A percentile compares a stretch with the other conserved stretches of the same genome.
phyloP scores from a whole-genome alignment of 192 early-diverging fungal species.

The Entophlyctis helioformis region DNA sequence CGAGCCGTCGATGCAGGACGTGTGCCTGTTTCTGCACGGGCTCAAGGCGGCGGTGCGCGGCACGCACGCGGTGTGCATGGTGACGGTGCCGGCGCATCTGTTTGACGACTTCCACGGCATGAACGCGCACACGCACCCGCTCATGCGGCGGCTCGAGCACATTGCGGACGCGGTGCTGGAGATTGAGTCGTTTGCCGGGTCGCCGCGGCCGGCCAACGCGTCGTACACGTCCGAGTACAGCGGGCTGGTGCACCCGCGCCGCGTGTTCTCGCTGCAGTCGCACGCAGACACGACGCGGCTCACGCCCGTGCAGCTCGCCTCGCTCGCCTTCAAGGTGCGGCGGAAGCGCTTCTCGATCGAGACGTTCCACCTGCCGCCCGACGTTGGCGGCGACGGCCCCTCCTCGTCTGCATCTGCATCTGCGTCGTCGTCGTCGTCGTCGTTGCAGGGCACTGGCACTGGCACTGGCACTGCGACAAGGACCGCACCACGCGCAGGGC shows the following conservation, averaged over 20 bases:
- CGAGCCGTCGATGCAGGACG: too few relatives aligned
- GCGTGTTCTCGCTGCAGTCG: conserved; percentile 66
- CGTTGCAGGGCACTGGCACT: too few relatives aligned
- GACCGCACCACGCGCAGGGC: too few relatives aligned
- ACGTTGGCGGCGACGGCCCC: conserved; percentile 36
- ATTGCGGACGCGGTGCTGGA: conserved; percentile 75
- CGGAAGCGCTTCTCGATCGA: conserved; percentile 88
- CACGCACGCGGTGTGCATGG: conserved; percentile 59
- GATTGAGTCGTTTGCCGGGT: conserved; percentile 86
- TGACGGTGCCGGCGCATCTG: conserved; percentile 71
- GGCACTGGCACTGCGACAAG: too few relatives aligned
- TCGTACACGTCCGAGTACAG: conserved; percentile 66
- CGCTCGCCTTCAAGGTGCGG: conserved; percentile 73
- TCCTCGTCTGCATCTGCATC: too few relatives aligned
- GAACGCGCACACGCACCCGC: conserved; percentile 6
- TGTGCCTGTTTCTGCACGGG: conserved; percentile 45
- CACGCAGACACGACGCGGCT: conserved; percentile 46
- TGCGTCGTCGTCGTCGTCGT: too few relatives aligned
- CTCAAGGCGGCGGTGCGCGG: conserved; percentile 68
- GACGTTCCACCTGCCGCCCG: conserved; percentile 88
- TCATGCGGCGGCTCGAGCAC: conserved; percentile 63
- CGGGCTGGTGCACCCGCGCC: conserved; percentile 78
- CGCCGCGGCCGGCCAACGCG: conserved; percentile 33
- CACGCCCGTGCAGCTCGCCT: conserved; percentile 12
- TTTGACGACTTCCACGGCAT: conserved; percentile 36